A percentile compares a stretch with the other conserved stretches of the same genome.
phyloP scores from a whole-genome alignment of 1,284 basidiomycete genomes.

The Porphyrellus sp. region DNA sequence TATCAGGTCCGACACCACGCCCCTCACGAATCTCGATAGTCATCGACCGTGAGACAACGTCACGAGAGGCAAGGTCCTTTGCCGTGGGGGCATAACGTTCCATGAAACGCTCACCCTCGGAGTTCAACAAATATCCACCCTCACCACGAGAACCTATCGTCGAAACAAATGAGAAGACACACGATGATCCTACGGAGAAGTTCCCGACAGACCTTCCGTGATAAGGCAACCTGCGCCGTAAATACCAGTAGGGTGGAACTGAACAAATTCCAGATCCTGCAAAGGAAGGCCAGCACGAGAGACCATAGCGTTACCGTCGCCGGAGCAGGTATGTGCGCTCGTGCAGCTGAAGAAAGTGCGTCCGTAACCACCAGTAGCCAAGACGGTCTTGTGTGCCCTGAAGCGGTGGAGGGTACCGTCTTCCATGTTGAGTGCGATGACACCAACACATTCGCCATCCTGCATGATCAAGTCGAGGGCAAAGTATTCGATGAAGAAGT shows the following conservation, averaged over 20 bases:
- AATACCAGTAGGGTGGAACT: conserved; percentile 99
- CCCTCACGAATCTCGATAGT: conserved; percentile 99
- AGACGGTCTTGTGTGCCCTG: conserved; percentile 96
- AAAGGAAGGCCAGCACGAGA: conserved; percentile 94
- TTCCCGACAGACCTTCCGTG: conserved; percentile 82
- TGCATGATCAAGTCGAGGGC: conserved; percentile 98
- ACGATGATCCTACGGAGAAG: background rate
- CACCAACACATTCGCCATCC: conserved; percentile 98
- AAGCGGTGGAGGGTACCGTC: conserved; percentile 99
- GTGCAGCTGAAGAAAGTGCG: conserved; percentile 99
- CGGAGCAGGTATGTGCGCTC: conserved; percentile 97
- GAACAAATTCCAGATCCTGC: conserved; percentile 98
- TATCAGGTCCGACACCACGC: conserved; percentile 97
- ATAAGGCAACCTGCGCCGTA: conserved; percentile 99
- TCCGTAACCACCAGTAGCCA: conserved; percentile 98
- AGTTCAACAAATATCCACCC: conserved; percentile 98
- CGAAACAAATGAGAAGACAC: background rate
- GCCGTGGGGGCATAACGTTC: conserved; percentile 99
- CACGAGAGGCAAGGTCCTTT: conserved; percentile 98
- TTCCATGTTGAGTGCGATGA: conserved; percentile 99
- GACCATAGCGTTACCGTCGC: conserved; percentile 99
- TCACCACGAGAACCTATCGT: conserved; percentile 91
- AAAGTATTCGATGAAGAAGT: conserved; percentile 99
- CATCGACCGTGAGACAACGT: conserved; percentile 99
- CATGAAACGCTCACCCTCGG: conserved; percentile 99